Percentiles rank a stretch among this genome's conserved stretches.
These are phyloP conservation scores for Angomonas ambiguus DNA, from an alignment of 208 protist species.

Conservation along the genomic window DNA sequence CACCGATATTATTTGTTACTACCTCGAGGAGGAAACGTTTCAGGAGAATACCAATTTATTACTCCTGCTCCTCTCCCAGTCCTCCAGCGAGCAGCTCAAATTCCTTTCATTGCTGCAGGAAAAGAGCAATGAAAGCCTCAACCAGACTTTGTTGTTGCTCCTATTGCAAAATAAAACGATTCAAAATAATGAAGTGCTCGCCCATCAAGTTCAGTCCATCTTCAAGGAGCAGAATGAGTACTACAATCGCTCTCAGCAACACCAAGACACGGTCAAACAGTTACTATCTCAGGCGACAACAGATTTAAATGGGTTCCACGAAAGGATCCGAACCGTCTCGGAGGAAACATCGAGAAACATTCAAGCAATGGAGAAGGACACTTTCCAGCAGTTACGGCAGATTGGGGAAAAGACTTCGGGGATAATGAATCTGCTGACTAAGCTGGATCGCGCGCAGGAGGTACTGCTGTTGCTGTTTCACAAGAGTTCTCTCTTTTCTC, in stretches of 20 bases:
- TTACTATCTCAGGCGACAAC: not conserved
- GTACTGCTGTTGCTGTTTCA: no score
- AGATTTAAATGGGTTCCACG: not conserved
- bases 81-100: not conserved
- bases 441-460: not conserved
- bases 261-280: not conserved
- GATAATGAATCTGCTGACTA: not conserved
- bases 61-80: not conserved
- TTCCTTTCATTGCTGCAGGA: not conserved
- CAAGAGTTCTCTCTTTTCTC: no score
- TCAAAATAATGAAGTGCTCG: no score
- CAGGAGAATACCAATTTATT: slow-evolving; percentile 76
- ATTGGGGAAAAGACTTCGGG: not conserved
- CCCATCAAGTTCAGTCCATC: no score
- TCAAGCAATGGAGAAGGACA: not conserved
- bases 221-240: no score
- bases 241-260: not conserved
- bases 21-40: slow-evolving; percentile 80
- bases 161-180: not conserved
- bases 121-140: not conserved
- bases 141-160: not conserved
- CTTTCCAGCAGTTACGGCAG: not conserved
- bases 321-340: not conserved
- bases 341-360: not conserved
- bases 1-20: slow-evolving; percentile 73